Conservation (phyloP, 257 asterid genomes). For the Buddleja alternifolia region DNA sequence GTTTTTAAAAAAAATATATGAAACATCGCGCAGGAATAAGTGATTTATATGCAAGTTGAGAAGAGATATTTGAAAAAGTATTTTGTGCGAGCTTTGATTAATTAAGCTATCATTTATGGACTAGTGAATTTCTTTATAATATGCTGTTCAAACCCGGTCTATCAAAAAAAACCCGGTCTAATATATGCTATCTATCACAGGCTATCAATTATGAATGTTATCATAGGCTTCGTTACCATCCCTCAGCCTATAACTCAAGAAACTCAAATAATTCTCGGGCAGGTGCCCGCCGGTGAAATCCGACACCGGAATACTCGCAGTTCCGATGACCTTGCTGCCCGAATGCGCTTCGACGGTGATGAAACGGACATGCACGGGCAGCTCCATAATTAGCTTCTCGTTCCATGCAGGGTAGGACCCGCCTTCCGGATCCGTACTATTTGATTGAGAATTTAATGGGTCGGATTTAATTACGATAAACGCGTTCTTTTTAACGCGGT, state of each 20-base stretch:
- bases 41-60: too few species aligned
- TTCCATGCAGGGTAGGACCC: slow-evolving; percentile 69
- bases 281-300: slow-evolving; percentile 70
- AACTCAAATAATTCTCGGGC: slow-evolving; percentile 64
- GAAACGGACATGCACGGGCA: slow-evolving; percentile 53
- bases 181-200: too few species aligned
- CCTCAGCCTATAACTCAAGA: slow-evolving; percentile 81
- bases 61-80: too few species aligned
- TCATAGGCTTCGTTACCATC: slow-evolving; percentile 46
- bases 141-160: too few species aligned
- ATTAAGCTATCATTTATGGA: too few species aligned
- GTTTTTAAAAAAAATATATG: too few species aligned
- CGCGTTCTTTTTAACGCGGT: slow-evolving; percentile 39
- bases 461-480: slow-evolving; percentile 41
- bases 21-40: too few species aligned
- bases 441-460: slow-evolving; percentile 36
- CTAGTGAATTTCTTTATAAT: too few species aligned
- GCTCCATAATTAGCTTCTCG: slow-evolving; percentile 56
- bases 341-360: slow-evolving; percentile 63
- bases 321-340: slow-evolving; percentile 47
- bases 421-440: slow-evolving; percentile 49
- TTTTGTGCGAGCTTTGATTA: too few species aligned
- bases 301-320: slow-evolving; percentile 58
- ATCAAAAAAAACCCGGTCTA: too few species aligned
- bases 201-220: too few species aligned